Conservation (phyloP, 345 rosid species). For the Populus pruinosa region DNA sequence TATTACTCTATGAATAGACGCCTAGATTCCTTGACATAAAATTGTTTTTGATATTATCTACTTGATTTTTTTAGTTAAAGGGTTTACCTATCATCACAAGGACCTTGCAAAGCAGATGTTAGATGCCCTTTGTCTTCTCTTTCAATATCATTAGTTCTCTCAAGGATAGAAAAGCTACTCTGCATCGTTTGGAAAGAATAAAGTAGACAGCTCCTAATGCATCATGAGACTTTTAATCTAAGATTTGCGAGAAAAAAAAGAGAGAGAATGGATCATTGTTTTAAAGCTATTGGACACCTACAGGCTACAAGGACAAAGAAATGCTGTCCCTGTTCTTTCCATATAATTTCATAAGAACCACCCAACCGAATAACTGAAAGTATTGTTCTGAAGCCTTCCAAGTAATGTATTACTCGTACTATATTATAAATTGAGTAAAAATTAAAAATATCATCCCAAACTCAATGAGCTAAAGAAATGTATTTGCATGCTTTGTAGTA, state of each 20-base stretch:
- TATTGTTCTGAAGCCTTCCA: background rate
- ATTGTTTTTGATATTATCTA: background rate
- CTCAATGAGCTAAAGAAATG: no score
- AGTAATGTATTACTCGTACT: background rate
- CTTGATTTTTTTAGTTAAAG: slow-evolving; percentile 15
- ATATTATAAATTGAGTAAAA: background rate
- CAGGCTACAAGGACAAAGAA: background rate
- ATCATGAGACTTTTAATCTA: slow-evolving; percentile 24
- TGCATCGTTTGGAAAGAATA: slow-evolving; percentile 22
- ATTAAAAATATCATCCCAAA: no score
- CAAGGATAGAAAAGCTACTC: slow-evolving; percentile 17
- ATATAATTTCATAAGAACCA: background rate
- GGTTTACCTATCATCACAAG: slow-evolving; percentile 13
- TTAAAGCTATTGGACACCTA: slow-evolving; percentile 4
- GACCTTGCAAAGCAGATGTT: slow-evolving; percentile 28
- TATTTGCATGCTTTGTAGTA: no score
- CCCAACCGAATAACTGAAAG: slow-evolving; percentile 27
- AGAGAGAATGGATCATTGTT: background rate
- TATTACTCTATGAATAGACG: slow-evolving; percentile 2
- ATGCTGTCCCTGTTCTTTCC: no score
- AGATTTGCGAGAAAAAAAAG: slow-evolving; percentile 9
- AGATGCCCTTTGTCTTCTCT: slow-evolving; percentile 28
- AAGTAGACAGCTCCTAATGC: slow-evolving; percentile 16
- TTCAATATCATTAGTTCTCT: slow-evolving; percentile 21
- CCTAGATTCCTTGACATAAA: slow-evolving; percentile 28